These are phyloP conservation scores for Rhodotorula paludigena DNA, from an alignment of 768 basidiomycete genomes.

Conservation along the genomic window DNA sequence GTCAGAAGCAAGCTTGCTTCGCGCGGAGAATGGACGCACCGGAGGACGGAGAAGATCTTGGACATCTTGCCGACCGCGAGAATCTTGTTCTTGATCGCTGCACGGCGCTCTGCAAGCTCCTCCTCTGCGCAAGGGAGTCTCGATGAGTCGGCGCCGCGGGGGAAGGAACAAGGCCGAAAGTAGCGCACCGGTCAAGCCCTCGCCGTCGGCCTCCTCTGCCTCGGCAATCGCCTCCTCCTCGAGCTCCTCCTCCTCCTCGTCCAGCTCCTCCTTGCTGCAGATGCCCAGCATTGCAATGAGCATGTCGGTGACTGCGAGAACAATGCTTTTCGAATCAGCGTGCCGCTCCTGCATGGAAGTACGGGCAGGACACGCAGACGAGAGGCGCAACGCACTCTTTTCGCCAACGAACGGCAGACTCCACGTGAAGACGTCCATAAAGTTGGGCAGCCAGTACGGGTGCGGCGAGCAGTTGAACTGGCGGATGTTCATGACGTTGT, in stretches of 20 bases:
- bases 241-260: slow-evolving; percentile 66
- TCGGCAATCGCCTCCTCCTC: slow-evolving; percentile 37
- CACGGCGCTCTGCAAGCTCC: slow-evolving; percentile 62
- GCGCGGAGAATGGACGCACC: slow-evolving; percentile 56
- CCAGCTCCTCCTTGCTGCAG: slow-evolving; percentile 92
- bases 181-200: slow-evolving; percentile 23
- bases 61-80: slow-evolving; percentile 95
- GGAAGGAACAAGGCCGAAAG: not conserved
- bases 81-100: slow-evolving; percentile 97
- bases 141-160: not conserved
- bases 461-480: slow-evolving; percentile 97
- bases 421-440: slow-evolving; percentile 99
- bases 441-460: slow-evolving; percentile 97
- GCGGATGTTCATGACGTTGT: slow-evolving; percentile 93
- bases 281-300: slow-evolving; percentile 91
- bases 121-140: slow-evolving; percentile 34
- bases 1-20: not conserved
- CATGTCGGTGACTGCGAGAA: slow-evolving; percentile 84
- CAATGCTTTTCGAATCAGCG: not conserved
- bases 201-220: slow-evolving; percentile 10
- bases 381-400: slow-evolving; percentile 65
- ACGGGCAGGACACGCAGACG: not conserved
- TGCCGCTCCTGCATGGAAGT: not conserved
- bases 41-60: slow-evolving; percentile 87
- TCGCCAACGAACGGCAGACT: slow-evolving; percentile 95